Conservation (phyloP, 441 rosid species). For the Cnidoscolus chayamansa region DNA sequence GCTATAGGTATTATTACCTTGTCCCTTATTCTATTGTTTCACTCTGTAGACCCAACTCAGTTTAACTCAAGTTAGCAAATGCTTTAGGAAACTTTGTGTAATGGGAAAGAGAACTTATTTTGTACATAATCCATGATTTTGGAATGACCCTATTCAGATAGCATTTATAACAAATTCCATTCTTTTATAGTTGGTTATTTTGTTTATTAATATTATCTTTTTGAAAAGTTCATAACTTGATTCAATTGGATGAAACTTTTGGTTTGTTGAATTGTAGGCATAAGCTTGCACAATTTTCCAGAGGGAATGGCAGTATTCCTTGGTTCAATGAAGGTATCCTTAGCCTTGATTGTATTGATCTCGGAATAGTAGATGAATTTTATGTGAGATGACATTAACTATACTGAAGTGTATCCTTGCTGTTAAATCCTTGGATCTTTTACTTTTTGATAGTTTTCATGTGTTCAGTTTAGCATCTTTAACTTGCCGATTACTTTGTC, state of each 20-base stretch:
- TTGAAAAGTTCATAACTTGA: conserved; percentile 6
- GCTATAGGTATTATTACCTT: conserved; percentile 65
- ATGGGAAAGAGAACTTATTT: background rate
- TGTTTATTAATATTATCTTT: background rate
- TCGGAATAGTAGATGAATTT: background rate
- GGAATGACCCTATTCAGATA: conserved; percentile 1
- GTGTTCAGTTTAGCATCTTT: background rate
- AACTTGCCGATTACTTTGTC: background rate
- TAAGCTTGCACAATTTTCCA: conserved; percentile 98
- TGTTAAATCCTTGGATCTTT: background rate
- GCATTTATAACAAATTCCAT: background rate
- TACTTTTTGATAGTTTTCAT: background rate
- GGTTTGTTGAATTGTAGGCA: conserved; percentile 48
- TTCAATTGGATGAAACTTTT: conserved; percentile 20
- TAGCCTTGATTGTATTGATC: conserved; percentile 13
- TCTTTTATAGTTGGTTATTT: conserved; percentile 6
- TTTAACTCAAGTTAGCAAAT: too few relatives aligned
- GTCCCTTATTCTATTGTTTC: background rate
- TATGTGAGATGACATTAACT: background rate
- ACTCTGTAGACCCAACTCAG: background rate
- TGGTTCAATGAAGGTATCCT: conserved; percentile 84
- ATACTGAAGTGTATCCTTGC: background rate
- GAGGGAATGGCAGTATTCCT: conserved; percentile 99
- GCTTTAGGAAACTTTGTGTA: background rate
- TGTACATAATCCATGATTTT: background rate